Percentiles rank a stretch among this genome's conserved stretches.
Conservation (phyloP, 495 filamentous ascomycete species). For the Rhypophila decipiens region DNA sequence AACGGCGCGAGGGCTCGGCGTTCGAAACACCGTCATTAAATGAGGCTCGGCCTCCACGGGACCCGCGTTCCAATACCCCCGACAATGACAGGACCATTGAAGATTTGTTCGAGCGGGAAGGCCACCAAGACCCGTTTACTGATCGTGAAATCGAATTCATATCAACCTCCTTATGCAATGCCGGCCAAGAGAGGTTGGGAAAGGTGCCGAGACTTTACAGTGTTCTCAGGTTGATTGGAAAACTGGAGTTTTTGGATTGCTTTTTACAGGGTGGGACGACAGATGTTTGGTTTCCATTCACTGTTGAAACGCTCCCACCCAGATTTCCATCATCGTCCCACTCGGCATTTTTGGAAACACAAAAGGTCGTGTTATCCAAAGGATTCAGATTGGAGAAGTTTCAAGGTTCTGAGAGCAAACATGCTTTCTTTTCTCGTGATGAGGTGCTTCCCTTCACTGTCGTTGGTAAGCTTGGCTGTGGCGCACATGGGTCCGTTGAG, state of each 20-base stretch:
- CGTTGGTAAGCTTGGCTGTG: neutral
- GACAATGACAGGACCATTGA: no score
- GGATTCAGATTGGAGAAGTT: neutral
- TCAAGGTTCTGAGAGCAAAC: neutral
- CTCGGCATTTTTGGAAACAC: neutral
- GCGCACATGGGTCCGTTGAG: neutral
- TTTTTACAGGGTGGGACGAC: neutral
- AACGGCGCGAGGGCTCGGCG: no score
- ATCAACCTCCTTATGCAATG: neutral
- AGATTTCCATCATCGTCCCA: neutral
- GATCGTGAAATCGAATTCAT: neutral
- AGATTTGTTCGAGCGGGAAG: no score
- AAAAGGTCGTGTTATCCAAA: neutral
- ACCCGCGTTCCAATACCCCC: no score
- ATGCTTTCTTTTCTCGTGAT: neutral
- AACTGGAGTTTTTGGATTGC: neutral
- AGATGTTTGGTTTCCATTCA: neutral
- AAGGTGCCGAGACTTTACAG: neutral
- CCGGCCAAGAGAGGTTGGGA: neutral
- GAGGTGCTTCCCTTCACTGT: neutral
- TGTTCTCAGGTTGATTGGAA: neutral
- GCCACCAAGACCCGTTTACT: neutral
- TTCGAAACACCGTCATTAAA: no score
- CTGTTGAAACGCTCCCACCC: neutral
- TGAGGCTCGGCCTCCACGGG: no score